Evolutionary conservation across 257 asterid genomes (phyloP).

Genomic region (Capsicum chinense): DNA sequence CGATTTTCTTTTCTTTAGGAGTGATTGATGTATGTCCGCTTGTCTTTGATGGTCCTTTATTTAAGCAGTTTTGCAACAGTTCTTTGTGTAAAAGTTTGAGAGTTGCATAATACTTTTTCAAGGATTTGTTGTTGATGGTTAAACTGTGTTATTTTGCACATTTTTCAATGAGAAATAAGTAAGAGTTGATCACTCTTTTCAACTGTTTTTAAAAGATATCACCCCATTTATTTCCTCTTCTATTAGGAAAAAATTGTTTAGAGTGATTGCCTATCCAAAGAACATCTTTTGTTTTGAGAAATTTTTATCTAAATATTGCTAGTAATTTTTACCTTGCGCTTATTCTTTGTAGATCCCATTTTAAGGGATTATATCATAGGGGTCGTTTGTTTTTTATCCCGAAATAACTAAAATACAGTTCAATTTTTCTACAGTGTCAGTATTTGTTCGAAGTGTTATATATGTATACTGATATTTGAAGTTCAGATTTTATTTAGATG

Average conservation of each 20-base stretch:
- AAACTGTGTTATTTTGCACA: not conserved
- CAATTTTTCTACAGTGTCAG: too few species aligned
- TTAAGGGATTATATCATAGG: too few species aligned
- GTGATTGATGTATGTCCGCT: not conserved
- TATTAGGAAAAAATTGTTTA: too few species aligned
- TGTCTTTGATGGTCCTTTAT: not conserved
- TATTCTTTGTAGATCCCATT: too few species aligned
- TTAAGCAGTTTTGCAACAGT: not conserved
- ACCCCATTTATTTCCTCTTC: not conserved
- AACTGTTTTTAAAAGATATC: not conserved
- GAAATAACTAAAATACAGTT: too few species aligned
- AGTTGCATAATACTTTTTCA: not conserved
- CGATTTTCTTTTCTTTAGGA: not conserved
- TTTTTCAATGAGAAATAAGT: not conserved
- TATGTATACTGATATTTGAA: too few species aligned
- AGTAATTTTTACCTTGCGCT: too few species aligned
- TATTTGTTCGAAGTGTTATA: too few species aligned
- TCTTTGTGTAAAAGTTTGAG: not conserved
- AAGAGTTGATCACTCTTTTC: not conserved
- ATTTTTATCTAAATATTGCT: too few species aligned
- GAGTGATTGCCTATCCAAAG: not conserved
- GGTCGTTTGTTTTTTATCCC: too few species aligned
- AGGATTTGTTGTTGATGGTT: constrained; percentile 9
- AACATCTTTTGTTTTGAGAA: too few species aligned
- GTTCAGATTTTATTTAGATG: too few species aligned